A percentile compares a stretch with the other conserved stretches of the same genome.
Evolutionary conservation across 2,329 filamentous ascomycete genomes (phyloP).

Genomic region (Proliferodiscus dingleyae): DNA sequence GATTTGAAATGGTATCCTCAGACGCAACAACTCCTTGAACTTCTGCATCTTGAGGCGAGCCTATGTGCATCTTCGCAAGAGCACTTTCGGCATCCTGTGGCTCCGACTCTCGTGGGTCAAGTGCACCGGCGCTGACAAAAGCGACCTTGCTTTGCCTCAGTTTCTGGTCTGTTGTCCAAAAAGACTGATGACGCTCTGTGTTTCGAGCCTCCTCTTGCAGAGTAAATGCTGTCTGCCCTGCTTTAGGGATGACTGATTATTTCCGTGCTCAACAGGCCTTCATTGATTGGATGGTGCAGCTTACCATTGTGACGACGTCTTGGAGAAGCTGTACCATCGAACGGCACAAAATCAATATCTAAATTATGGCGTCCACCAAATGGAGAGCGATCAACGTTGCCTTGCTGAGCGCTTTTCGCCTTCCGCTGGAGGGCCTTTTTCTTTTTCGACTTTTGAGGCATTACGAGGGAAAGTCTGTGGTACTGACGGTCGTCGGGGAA

Average conservation of each 20-base stretch:
- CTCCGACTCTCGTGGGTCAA: slow-evolving; percentile 31
- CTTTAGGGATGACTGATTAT: no score
- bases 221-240: slow-evolving; percentile 22
- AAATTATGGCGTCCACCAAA: neutral
- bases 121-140: slow-evolving; percentile 56
- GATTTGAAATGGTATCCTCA: neutral
- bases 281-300: neutral
- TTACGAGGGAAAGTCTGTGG: slow-evolving; percentile 1
- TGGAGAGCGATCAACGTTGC: slow-evolving; percentile 9
- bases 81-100: slow-evolving; percentile 26
- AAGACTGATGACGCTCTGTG: slow-evolving; percentile 44
- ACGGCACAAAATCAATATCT: slow-evolving; percentile 20
- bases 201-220: slow-evolving; percentile 55
- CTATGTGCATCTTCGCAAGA: slow-evolving; percentile 23
- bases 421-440: neutral
- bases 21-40: neutral
- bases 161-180: slow-evolving; percentile 42
- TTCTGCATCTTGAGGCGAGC: slow-evolving; percentile 1
- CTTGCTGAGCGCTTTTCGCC: slow-evolving; percentile 5
- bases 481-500: neutral
- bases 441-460: slow-evolving; percentile 3
- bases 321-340: slow-evolving; percentile 15
- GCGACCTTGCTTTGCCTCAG: slow-evolving; percentile 51
- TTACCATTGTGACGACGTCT: slow-evolving; percentile 17
- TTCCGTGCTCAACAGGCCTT: no score